Base-by-base conservation (phyloP, 306 rosid genomes). In the Malus asiatica region DNA sequence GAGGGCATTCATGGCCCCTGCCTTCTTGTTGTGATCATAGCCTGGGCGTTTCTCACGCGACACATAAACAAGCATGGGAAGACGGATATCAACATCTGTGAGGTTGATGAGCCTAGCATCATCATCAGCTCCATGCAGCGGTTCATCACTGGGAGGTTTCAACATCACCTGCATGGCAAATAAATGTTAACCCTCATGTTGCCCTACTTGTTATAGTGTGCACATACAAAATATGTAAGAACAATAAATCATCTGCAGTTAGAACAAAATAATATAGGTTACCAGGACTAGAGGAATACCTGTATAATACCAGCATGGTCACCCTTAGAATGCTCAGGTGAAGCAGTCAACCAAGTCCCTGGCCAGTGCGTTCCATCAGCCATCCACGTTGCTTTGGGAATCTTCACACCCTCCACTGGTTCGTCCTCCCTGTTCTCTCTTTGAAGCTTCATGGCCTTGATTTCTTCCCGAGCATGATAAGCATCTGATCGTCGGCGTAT, bases 301-400 rank as follows among this genome's bases (percentile, higher is more conserved):
- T 94, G 98, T 78, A 94, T 94, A 68, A 94, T 84, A 76, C 98
- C 97, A 20, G 98, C 96, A 85, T 94, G 98, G 81, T 91, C 98
- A 67, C 96, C 93, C 63, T 46, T 90, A 19, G 95, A 77, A 82
- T 94, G 97, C 81, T 94, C 98, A 68, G 95, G 0, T 68, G 90
- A 72, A 81, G 97, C 59, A 72, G 13, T 79, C 82, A 91, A 82
- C 98, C 98, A 94, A 82, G 98, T 94, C 81, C 98, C 98, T 2
- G 98, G 98, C 98, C 98, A 94, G 61, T 94, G 93, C 71, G 98
- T 90, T 73, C 95, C 96, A 86, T 94, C 97, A 81, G 98, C 97
- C 98, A 94, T 94, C 98, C 98, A 94, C 70, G 98, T 94, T 35
- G 98, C 98, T 82, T 94, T 94, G 27, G 91, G 81, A 80, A 94